Evolutionary conservation across 208 protist species (phyloP), one percentile per base, ranked within the genome.

Genomic region (Acanthamoeba comandoni): DNA sequence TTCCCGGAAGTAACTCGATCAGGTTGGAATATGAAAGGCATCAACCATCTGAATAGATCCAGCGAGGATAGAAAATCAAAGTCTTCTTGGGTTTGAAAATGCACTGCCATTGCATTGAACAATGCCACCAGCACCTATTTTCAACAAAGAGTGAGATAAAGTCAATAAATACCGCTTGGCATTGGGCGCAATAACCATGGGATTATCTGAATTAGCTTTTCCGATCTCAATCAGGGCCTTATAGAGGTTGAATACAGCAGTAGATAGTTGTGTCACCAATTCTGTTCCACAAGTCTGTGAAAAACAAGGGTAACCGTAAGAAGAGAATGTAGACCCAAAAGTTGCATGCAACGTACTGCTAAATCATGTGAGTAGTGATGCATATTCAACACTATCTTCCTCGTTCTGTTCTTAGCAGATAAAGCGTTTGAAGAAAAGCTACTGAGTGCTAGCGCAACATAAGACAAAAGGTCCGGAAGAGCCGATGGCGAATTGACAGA

Each of bases 401-500:
- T 31, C 62, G 26, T 69, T 69, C 62, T 43, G 35, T 69, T 69
- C 13, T 69, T 69, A n/a, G 9, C 13, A n/a, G 26, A 15, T 13
- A 12, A 24, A 31, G 9, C 35, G 62, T 13, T 31, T 24, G 13
- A n/a, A 31, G 62, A 12, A 31, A 9, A 9, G 62, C 62, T 31
- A 31, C 26, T 31, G 62, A 69, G 62, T 15, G 62, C 62, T 24
- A 69, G 62, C 2, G 62, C 62, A 12, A 69, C 62, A 31, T 69
- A n/a, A 31, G 62, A 69, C 19, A 69, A 31, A 22, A 69, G 62
- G 62, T 69, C 62, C 9, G 62, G 62, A 31, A 69, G 62, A 13
- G 62, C 62, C 9, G 35, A 43, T 43, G 35, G 35, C 35, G 35
- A 43, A 43, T 43, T 43, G 35, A 43, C 35, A 43, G 35, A 43